These are phyloP conservation scores for Grosmannia huntii DNA, from an alignment of 2,329 filamentous ascomycete genomes.

Conservation along the genomic window DNA sequence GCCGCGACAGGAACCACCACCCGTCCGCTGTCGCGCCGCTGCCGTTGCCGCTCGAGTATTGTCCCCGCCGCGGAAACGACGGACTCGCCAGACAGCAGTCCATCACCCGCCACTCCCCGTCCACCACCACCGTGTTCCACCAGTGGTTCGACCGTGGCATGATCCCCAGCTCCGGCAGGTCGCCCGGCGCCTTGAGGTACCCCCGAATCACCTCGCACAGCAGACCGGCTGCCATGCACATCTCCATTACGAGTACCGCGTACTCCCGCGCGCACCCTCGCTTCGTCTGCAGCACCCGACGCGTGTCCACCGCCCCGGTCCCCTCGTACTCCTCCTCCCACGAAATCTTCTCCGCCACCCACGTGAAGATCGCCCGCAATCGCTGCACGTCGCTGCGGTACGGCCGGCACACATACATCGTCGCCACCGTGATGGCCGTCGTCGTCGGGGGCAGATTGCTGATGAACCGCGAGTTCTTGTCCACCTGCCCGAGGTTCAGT, in stretches of 20 bases:
- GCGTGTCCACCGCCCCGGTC: constrained; percentile 67
- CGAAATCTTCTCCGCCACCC: constrained; percentile 85
- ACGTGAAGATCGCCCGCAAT: constrained; percentile 88
- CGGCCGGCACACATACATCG: constrained; percentile 84
- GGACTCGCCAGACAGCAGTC: constrained; percentile 87
- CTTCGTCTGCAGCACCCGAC: constrained; percentile 71
- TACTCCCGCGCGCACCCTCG: constrained; percentile 83
- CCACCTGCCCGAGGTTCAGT: constrained; percentile 74
- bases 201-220: constrained; percentile 79
- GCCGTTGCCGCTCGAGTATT: constrained; percentile 58
- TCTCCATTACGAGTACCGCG: constrained; percentile 75
- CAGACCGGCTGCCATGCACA: constrained; percentile 83
- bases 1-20: constrained; percentile 90
- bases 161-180: constrained; percentile 65
- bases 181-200: constrained; percentile 83
- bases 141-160: constrained; percentile 88
- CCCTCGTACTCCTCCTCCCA: constrained; percentile 95
- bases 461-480: constrained; percentile 91
- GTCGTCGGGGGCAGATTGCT: constrained; percentile 70
- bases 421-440: constrained; percentile 70
- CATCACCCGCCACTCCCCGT: constrained; percentile 93
- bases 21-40: constrained; percentile 61
- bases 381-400: constrained; percentile 91
- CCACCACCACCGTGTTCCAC: constrained; percentile 92
- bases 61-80: constrained; percentile 67